phyloP scores from a whole-genome alignment of 2,329 filamentous ascomycete species.

The Exophiala aquamarina region DNA sequence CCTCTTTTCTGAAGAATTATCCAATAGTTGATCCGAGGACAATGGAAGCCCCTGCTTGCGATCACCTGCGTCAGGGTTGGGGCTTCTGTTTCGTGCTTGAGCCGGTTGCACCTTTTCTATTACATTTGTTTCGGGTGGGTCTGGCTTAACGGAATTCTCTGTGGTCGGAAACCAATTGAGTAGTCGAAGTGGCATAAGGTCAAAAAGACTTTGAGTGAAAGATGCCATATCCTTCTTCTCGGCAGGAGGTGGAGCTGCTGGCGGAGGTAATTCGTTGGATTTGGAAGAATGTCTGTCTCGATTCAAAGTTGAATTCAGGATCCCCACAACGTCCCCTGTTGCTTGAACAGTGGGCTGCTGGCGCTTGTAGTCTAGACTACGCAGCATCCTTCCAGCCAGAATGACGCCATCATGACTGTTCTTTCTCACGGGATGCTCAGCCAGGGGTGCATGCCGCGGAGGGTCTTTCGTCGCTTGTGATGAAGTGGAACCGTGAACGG shows the following conservation, averaged over 20 bases:
- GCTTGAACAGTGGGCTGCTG: constrained; percentile 6
- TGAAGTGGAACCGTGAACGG: background rate
- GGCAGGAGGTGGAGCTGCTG: background rate
- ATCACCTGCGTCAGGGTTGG: background rate
- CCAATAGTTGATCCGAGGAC: background rate
- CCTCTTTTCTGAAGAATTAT: background rate
- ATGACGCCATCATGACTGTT: constrained; percentile 13
- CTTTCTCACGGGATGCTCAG: constrained; percentile 8
- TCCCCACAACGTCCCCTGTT: constrained; percentile 3
- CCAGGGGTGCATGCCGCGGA: background rate
- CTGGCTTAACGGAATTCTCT: constrained; percentile 30
- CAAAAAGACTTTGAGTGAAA: constrained; percentile 60
- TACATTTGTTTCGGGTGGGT: constrained; percentile 3
- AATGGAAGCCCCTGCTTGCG: background rate
- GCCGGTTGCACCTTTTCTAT: background rate
- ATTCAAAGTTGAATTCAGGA: constrained; percentile 3
- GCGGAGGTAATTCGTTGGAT: background rate
- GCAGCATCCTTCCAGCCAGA: constrained; percentile 10
- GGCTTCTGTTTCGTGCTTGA: background rate
- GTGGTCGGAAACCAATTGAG: constrained; percentile 46
- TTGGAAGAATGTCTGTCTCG: background rate
- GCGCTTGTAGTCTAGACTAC: constrained; percentile 1
- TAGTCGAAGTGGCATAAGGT: constrained; percentile 46
- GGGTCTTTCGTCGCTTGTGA: constrained; percentile 9
- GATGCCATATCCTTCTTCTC: constrained; percentile 56